phyloP scores from a whole-genome alignment of 2,329 filamentous ascomycete species.

The Colletotrichum caudatum region DNA sequence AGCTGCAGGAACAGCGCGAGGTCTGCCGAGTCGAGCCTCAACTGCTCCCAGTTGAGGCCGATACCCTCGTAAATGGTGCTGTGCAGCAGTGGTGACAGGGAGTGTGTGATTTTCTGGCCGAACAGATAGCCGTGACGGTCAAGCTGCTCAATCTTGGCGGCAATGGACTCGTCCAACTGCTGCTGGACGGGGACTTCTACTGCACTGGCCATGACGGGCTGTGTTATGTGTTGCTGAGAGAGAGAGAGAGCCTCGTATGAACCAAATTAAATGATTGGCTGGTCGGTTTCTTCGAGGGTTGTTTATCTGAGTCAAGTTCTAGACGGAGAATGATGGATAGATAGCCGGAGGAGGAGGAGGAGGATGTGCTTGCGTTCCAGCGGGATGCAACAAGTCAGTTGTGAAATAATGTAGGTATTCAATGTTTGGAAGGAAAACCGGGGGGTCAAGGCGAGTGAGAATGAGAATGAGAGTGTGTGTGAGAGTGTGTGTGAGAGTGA shows the following conservation, averaged over 20 bases:
- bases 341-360: background rate
- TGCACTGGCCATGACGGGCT: constrained; percentile 21
- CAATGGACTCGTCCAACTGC: constrained; percentile 31
- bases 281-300: background rate
- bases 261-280: background rate
- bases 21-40: constrained; percentile 64
- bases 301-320: constrained; percentile 11
- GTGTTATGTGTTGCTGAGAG: no score
- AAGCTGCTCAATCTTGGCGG: constrained; percentile 46
- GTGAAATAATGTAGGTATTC: background rate
- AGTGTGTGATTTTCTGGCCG: constrained; percentile 67
- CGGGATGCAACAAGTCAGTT: background rate
- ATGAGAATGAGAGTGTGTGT: no score
- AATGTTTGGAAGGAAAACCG: background rate
- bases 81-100: constrained; percentile 67
- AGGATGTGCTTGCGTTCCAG: background rate
- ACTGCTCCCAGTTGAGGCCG: constrained; percentile 63
- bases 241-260: background rate
- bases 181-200: constrained; percentile 18
- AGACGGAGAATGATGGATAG: background rate
- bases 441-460: background rate
- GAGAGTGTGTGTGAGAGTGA: background rate
- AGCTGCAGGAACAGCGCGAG: constrained; percentile 63
- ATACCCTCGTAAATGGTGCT: constrained; percentile 64
- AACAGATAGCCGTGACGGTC: constrained; percentile 67